Evolutionary conservation across 2,329 filamentous ascomycete genomes (phyloP), one percentile per base, ranked within the genome.

Genomic region (Neonectria punicea): DNA sequence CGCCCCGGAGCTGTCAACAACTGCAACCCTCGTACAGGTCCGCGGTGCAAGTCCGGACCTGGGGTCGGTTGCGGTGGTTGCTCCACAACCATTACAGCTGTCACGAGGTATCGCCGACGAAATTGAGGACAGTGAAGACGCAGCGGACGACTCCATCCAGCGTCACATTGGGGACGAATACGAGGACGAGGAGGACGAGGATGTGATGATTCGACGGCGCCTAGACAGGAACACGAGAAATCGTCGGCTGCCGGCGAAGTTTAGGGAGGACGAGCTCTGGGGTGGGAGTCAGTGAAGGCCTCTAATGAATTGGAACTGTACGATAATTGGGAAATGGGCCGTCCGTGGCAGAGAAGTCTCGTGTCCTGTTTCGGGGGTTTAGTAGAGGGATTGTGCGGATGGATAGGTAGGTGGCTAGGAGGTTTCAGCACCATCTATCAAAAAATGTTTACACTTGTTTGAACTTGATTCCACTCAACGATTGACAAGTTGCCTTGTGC

Each of bases 211-310:
- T 14, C 71, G 74, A 55, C 68, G 72, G 50, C 68, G 71, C 25
- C 67, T 68, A 49, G 72, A 75, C 34, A 70, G 77, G 46, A 71
- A 70, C 18, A 63, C 66, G 25, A 74, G 79, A 57, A 76, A 73
- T 28, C 75, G 79, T 43, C 75, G 79, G 20, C 73, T 69, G 50
- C 78, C 79, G 2, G 76, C 77, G 9, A 81, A 81, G 51, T 76
- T 80, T 60, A 72, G 77, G 36, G 78, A 80, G 22, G 78, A 76
- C 18, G 78, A 79, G 7, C 18, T 73, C 32, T 36, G 58, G 56
- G 65, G 25, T 53, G 50, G 16, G 61, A 71, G 66, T 25, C 65
- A 67, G 44, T 68, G 44, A 69, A 44, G 30, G 13, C 28, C 16
- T 55, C 30, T 47, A 30, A 39, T 49, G 47, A 22, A 49, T 39